Conservation (phyloP, 805 yeast genomes). For the Candida montana region DNA sequence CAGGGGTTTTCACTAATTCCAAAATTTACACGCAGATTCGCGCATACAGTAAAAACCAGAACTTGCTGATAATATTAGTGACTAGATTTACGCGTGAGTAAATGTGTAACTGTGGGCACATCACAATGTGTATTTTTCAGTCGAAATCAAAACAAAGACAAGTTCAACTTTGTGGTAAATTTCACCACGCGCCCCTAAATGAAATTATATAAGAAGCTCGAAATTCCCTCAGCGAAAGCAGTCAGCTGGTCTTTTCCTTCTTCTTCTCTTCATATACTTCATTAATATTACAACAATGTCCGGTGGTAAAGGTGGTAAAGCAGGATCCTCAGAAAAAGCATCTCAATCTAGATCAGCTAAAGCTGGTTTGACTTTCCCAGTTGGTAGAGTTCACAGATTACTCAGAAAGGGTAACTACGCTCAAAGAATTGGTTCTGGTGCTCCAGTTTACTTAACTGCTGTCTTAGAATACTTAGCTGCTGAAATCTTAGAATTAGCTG, state of each 20-base stretch:
- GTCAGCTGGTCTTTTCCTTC: neutral
- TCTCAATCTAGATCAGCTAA: constrained; percentile 97
- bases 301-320: constrained; percentile 76
- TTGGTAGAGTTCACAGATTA: constrained; percentile 97
- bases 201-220: constrained; percentile 3
- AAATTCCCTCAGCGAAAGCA: neutral
- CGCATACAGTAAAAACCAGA: neutral
- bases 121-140: neutral
- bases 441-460: constrained; percentile 96
- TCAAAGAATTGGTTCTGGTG: constrained; percentile 98
- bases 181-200: neutral
- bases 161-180: neutral
- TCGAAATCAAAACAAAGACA: constrained; percentile 3
- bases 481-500: constrained; percentile 96
- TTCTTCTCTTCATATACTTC: constrained; percentile 5
- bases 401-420: constrained; percentile 97
- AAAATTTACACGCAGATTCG: neutral
- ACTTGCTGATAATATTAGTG: neutral
- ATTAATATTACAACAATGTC: constrained; percentile 45
- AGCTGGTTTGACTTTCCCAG: constrained; percentile 99
- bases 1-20: neutral
- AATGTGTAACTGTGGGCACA: neutral
- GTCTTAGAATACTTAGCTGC: constrained; percentile 97
- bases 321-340: constrained; percentile 91
- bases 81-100: neutral